Evolutionary conservation across 352 stramenopile species (phyloP).

Genomic region (Heterotrichella gracilis): DNA sequence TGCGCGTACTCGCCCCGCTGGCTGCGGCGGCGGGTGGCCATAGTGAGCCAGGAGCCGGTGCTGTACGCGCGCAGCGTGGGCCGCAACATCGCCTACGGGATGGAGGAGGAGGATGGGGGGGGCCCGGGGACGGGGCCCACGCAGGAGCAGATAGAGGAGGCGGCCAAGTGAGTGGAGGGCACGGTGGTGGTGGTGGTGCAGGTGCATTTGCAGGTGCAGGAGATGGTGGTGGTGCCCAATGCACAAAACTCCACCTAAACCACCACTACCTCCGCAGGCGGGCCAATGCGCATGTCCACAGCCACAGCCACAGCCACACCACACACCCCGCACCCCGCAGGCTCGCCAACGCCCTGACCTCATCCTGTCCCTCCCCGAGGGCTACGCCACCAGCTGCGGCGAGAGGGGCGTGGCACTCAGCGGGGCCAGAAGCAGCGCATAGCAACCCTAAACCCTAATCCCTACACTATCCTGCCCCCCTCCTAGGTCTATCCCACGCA

Average conservation of each 20-base stretch:
- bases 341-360: too few relatives aligned
- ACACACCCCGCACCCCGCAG: too few relatives aligned
- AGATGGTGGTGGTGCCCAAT: too few relatives aligned
- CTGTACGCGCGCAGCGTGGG: constrained; percentile 31
- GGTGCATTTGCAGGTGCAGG: background rate
- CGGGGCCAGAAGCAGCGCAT: constrained; percentile 79
- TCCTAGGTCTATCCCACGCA: too few relatives aligned
- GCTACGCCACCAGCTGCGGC: constrained; percentile 76
- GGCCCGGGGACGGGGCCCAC: too few relatives aligned
- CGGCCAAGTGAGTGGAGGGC: constrained; percentile 25
- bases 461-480: too few relatives aligned
- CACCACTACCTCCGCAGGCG: too few relatives aligned
- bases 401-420: constrained; percentile 78
- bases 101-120: constrained; percentile 12
- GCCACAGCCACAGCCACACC: too few relatives aligned
- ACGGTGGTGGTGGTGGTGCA: background rate
- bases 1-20: constrained; percentile 19
- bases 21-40: constrained; percentile 19
- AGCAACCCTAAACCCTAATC: too few relatives aligned
- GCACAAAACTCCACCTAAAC: too few relatives aligned
- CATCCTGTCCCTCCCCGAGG: constrained; percentile 56
- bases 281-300: too few relatives aligned
- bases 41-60: constrained; percentile 17
- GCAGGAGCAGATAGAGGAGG: constrained; percentile 11
- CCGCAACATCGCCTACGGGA: constrained; percentile 35